Evolutionary conservation across 164 flowering plant genomes (phyloP).

Genomic region (Magnolia changhungtana): DNA sequence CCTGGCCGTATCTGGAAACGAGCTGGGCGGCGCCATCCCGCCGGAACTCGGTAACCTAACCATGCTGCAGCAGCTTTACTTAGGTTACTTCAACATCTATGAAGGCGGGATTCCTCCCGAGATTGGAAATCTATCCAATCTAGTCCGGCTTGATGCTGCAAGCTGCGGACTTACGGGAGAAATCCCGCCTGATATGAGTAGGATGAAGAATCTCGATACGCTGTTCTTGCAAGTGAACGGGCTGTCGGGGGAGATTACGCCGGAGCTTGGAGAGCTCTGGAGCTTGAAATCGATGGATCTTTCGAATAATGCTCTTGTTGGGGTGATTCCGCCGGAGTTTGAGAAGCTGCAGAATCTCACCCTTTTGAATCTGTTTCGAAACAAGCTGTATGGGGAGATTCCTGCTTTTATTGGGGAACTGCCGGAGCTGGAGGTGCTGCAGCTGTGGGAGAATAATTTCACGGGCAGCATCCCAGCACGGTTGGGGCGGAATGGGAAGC

Average conservation of each 20-base stretch:
- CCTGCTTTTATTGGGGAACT: conserved; percentile 80
- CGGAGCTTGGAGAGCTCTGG: conserved; percentile 59
- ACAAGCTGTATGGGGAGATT: conserved; percentile 78
- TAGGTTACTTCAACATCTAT: conserved; percentile 75
- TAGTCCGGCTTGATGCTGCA: conserved; percentile 77
- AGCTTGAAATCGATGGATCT: conserved; percentile 91
- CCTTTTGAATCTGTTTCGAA: conserved; percentile 76
- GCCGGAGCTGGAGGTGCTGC: conserved; percentile 79
- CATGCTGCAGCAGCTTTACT: conserved; percentile 57
- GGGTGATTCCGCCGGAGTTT: conserved; percentile 70
- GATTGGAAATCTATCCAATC: conserved; percentile 61
- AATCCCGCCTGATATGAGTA: conserved; percentile 73
- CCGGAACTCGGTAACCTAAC: conserved; percentile 74
- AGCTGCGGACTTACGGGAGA: conserved; percentile 73
- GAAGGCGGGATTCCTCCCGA: conserved; percentile 73
- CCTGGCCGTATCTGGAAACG: conserved; percentile 89
- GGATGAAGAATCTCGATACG: conserved; percentile 71
- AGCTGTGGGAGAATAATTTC: conserved; percentile 95
- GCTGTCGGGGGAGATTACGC: conserved; percentile 57
- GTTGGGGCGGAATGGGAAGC: conserved; percentile 63
- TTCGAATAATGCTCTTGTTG: conserved; percentile 70
- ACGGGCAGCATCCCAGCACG: conserved; percentile 72
- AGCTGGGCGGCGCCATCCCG: conserved; percentile 66
- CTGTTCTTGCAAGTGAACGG: conserved; percentile 81
- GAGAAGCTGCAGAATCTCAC: conserved; percentile 66